Evolutionary conservation across 2,329 filamentous ascomycete genomes (phyloP).

Genomic region (Aspergillus piperis): DNA sequence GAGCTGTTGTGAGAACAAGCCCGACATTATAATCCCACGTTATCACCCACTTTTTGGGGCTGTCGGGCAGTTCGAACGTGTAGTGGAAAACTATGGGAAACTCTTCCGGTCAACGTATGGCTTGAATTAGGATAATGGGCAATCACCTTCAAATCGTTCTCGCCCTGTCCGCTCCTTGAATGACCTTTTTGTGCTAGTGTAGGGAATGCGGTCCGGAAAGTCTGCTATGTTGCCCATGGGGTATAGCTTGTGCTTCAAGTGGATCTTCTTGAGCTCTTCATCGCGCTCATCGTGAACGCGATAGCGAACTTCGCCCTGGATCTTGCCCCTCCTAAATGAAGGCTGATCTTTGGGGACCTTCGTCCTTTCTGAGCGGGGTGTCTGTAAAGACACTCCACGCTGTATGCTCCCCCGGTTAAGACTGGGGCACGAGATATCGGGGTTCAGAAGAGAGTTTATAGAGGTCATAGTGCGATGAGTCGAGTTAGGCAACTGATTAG

Average conservation of each 20-base stretch:
- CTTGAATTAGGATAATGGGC: conserved; percentile 7
- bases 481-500: neutral
- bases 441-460: conserved; percentile 67
- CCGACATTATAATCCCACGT: conserved; percentile 99
- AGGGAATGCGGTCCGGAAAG: conserved; percentile 20
- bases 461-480: conserved; percentile 58
- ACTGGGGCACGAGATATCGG: conserved; percentile 47
- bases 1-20: conserved; percentile 87
- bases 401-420: conserved; percentile 44
- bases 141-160: neutral
- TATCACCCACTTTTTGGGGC: conserved; percentile 65
- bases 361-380: conserved; percentile 14
- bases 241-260: neutral
- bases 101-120: conserved; percentile 20
- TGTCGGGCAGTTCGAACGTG: conserved; percentile 70
- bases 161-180: neutral
- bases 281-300: neutral
- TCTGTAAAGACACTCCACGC: conserved; percentile 25
- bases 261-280: neutral
- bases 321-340: neutral
- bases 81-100: conserved; percentile 60
- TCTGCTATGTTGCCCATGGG: neutral
- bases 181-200: neutral
- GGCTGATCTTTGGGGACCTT: neutral
- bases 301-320: neutral